These are phyloP conservation scores for Leccinum longicurvipes DNA, from an alignment of 768 basidiomycete genomes.

Conservation along the genomic window DNA sequence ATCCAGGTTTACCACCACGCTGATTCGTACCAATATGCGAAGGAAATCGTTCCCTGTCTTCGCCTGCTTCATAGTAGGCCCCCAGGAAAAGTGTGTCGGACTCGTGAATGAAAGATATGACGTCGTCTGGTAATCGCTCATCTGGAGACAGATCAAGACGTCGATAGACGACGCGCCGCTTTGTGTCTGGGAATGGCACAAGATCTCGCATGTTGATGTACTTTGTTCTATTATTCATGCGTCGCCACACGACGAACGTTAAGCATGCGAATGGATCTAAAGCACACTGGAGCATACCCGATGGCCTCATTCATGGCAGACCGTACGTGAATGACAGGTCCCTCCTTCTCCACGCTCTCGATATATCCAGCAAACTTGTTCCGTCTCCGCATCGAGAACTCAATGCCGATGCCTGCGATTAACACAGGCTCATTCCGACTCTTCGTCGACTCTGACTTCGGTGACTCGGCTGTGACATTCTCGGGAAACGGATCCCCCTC, in stretches of 20 bases:
- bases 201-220: conserved; percentile 61
- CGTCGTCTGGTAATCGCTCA: conserved; percentile 47
- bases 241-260: neutral
- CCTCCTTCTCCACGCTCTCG: conserved; percentile 30
- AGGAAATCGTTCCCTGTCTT: conserved; percentile 38
- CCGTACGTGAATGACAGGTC: conserved; percentile 34
- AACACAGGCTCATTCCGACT: conserved; percentile 25
- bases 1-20: conserved; percentile 59
- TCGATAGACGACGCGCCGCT: conserved; percentile 38
- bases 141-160: conserved; percentile 29
- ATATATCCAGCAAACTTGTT: conserved; percentile 63
- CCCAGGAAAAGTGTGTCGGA: conserved; percentile 61
- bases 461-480: conserved; percentile 23
- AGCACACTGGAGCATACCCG: conserved; percentile 42
- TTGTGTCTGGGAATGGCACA: conserved; percentile 37
- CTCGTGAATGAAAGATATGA: conserved; percentile 45
- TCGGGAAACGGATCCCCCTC: conserved; percentile 53
- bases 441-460: neutral
- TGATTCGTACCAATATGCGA: conserved; percentile 69
- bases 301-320: conserved; percentile 51
- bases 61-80: conserved; percentile 43
- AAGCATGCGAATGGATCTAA: neutral
- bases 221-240: conserved; percentile 47
- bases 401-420: conserved; percentile 60
- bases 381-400: conserved; percentile 54